These are phyloP conservation scores for Xerocomellus amylosporus DNA, from an alignment of 768 basidiomycete species.

Conservation along the genomic window DNA sequence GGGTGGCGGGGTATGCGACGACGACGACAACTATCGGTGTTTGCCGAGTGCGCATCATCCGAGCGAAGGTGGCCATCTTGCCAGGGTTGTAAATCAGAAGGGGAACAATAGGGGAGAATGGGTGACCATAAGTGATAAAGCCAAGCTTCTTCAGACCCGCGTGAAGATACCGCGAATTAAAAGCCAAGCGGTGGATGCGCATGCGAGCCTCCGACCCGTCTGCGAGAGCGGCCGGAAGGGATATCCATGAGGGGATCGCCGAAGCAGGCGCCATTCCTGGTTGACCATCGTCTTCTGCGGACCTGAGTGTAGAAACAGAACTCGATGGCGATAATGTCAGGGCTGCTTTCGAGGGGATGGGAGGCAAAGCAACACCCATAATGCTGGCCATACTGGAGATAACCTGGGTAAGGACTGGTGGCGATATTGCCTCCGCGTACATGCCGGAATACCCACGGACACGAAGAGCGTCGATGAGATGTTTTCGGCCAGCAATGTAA, in stretches of 20 bases:
- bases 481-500: slow-evolving; percentile 84
- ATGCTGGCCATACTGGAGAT: slow-evolving; percentile 93
- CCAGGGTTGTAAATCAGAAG: slow-evolving; percentile 89
- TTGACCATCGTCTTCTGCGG: slow-evolving; percentile 46
- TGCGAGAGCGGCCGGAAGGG: slow-evolving; percentile 64
- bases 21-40: slow-evolving; percentile 88
- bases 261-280: slow-evolving; percentile 69
- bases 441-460: slow-evolving; percentile 74
- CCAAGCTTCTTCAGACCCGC: slow-evolving; percentile 85
- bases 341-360: slow-evolving; percentile 26
- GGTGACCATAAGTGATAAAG: slow-evolving; percentile 94
- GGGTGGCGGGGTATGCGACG: slow-evolving; percentile 88
- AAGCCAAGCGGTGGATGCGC: slow-evolving; percentile 85
- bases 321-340: slow-evolving; percentile 32
- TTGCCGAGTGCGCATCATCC: slow-evolving; percentile 74
- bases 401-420: slow-evolving; percentile 88
- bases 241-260: slow-evolving; percentile 74
- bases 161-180: slow-evolving; percentile 93
- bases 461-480: slow-evolving; percentile 78
- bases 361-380: slow-evolving; percentile 70
- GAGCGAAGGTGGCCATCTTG: slow-evolving; percentile 89
- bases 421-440: slow-evolving; percentile 90
- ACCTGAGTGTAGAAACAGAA: slow-evolving; percentile 25
- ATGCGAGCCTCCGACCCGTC: slow-evolving; percentile 83
- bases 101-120: slow-evolving; percentile 90